Conservation (phyloP, 2,329 filamentous ascomycete genomes). For the Ploettnerulaceae sp. region DNA sequence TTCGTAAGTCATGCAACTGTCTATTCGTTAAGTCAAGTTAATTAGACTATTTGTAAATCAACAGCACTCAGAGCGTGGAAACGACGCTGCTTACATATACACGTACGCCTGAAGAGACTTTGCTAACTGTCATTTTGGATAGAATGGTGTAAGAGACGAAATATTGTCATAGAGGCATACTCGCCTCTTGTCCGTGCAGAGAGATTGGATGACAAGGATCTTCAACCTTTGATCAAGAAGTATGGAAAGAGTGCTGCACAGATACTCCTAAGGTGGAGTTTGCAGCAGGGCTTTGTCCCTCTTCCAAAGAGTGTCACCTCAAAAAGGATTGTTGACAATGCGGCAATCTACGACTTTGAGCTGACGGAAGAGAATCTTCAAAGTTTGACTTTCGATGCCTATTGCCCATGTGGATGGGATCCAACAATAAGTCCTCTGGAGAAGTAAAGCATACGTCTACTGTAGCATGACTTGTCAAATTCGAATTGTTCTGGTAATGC, state of each 20-base stretch:
- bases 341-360: conserved; percentile 51
- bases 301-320: conserved; percentile 70
- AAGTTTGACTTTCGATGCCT: conserved; percentile 46
- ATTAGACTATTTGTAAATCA: no score
- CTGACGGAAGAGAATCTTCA: conserved; percentile 49
- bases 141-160: conserved; percentile 64
- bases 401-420: conserved; percentile 53
- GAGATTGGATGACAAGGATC: conserved; percentile 63
- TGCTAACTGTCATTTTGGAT: neutral
- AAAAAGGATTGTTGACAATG: conserved; percentile 61
- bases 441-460: conserved; percentile 22
- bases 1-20: no score
- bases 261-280: conserved; percentile 72
- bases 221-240: conserved; percentile 63
- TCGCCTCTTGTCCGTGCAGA: conserved; percentile 59
- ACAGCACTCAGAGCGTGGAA: no score
- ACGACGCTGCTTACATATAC: no score
- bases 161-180: conserved; percentile 60
- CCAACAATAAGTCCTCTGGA: conserved; percentile 47
- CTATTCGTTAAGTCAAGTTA: no score
- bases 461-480: neutral
- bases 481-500: neutral
- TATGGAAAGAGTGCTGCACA: conserved; percentile 71
- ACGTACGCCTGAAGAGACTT: neutral
- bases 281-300: conserved; percentile 73